These are phyloP conservation scores for Xerophyta viscosa DNA, from an alignment of 106 monocot species.

Conservation along the genomic window DNA sequence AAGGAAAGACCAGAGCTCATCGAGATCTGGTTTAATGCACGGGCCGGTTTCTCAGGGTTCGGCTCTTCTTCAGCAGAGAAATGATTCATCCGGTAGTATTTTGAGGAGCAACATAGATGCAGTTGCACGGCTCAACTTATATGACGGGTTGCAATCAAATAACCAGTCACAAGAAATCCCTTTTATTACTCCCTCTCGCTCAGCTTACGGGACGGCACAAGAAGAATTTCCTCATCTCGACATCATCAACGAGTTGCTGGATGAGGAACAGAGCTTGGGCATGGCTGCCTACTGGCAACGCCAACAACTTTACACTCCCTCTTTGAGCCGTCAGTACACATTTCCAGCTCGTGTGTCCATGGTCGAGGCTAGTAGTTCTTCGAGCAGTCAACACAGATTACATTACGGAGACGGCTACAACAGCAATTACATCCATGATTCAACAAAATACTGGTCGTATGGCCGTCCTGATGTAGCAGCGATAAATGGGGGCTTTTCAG, in stretches of 20 bases:
- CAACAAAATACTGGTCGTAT: conserved; percentile 44
- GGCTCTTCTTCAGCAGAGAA: conserved; percentile 16
- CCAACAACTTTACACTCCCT: conserved; percentile 5
- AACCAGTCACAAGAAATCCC: conserved; percentile 8
- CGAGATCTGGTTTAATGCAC: conserved; percentile 35
- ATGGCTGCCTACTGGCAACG: conserved; percentile 2
- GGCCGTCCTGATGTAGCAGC: conserved; percentile 20
- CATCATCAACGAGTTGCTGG: conserved; percentile 85
- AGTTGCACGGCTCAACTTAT: conserved; percentile 6
- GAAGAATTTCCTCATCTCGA: conserved; percentile 95
- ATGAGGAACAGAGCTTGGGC: conserved; percentile 52
- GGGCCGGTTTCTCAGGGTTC: conserved; percentile 43
- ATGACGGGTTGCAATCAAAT: conserved; percentile 5
- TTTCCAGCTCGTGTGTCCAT: conserved; percentile 19
- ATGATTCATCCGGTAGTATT: conserved; percentile 7
- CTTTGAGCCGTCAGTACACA: conserved; percentile 37
- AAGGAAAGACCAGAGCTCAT: conserved; percentile 17
- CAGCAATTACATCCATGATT: conserved; percentile 22
- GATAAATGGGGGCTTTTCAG: conserved; percentile 18
- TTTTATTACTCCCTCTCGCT: conserved; percentile 6
- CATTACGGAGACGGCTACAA: conserved; percentile 26
- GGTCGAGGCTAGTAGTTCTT: conserved; percentile 1
- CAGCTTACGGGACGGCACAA: conserved; percentile 14
- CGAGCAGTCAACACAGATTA: conserved; percentile 16
- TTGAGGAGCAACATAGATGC: not conserved